These are phyloP conservation scores for Plasmodium ovale DNA, from an alignment of 169 alveolate genomes.

Conservation along the genomic window DNA sequence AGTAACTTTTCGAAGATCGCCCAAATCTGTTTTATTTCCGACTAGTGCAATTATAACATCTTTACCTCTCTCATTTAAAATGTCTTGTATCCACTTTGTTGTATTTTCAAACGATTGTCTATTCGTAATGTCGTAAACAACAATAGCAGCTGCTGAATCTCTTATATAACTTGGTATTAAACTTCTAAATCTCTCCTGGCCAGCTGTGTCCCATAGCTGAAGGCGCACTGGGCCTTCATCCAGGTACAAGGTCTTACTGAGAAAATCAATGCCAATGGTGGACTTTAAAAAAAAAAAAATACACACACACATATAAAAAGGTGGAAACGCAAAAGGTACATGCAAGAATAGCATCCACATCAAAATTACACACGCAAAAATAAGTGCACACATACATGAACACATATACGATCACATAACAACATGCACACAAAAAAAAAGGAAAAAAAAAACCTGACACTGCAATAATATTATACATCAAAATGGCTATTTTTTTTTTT, in stretches of 20 bases:
- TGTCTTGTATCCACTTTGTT: conserved; percentile 97
- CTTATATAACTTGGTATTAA: conserved; percentile 97
- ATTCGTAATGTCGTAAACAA: conserved; percentile 96
- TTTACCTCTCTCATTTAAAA: conserved; percentile 95
- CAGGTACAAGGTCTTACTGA: conserved; percentile 95
- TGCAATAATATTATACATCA: background rate
- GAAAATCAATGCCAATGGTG: conserved; percentile 97
- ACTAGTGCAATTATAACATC: conserved; percentile 96
- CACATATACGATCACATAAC: too few relatives aligned
- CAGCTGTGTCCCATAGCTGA: conserved; percentile 99
- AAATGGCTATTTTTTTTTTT: background rate
- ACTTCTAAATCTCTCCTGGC: conserved; percentile 97
- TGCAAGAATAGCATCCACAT: too few relatives aligned
- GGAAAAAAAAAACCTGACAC: background rate
- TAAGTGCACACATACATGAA: background rate
- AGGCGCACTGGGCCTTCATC: conserved; percentile 96
- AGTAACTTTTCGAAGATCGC: conserved; percentile 94
- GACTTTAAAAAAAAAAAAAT: conserved; percentile 77
- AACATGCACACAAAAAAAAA: too few relatives aligned
- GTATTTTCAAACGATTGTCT: conserved; percentile 92
- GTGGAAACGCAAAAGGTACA: too few relatives aligned
- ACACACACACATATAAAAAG: background rate
- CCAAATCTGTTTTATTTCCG: conserved; percentile 98
- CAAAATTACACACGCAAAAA: conserved; percentile 13
- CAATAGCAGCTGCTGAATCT: conserved; percentile 97